A percentile compares a stretch with the other conserved stretches of the same genome.
phyloP scores from a whole-genome alignment of 1,284 basidiomycete species.

The Cronartium ribicola region DNA sequence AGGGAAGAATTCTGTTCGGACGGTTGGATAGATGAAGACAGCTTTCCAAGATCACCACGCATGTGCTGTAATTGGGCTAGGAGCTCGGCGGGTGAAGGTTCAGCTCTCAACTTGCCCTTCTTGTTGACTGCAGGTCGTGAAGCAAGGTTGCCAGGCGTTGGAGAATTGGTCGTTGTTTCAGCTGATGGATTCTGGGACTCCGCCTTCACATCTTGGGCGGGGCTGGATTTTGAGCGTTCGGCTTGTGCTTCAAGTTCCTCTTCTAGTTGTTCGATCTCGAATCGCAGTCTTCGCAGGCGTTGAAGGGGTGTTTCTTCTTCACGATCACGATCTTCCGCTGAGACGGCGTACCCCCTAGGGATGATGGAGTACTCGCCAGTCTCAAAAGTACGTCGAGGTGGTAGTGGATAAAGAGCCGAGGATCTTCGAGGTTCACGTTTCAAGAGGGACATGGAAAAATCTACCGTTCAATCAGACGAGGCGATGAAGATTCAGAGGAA shows the following conservation, averaged over 20 bases:
- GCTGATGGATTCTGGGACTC: constrained; percentile 37
- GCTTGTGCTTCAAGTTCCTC: constrained; percentile 49
- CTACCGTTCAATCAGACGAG: not conserved
- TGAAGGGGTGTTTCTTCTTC: constrained; percentile 53
- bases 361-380: constrained; percentile 30
- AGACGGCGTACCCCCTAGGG: constrained; percentile 24
- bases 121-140: not conserved
- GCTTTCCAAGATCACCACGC: constrained; percentile 26
- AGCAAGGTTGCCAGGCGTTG: not conserved
- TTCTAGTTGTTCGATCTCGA: constrained; percentile 55
- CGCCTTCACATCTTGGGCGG: constrained; percentile 39
- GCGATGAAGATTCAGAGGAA: not conserved
- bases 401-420: constrained; percentile 32
- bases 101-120: constrained; percentile 18
- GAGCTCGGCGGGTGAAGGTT: constrained; percentile 17
- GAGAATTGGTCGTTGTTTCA: not conserved
- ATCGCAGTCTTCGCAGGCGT: constrained; percentile 53
- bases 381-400: constrained; percentile 23
- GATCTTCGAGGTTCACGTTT: constrained; percentile 15
- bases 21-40: constrained; percentile 8
- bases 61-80: constrained; percentile 31
- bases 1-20: not conserved
- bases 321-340: constrained; percentile 36
- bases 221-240: constrained; percentile 9
- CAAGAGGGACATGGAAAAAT: constrained; percentile 38